Base-by-base conservation (phyloP, 352 stramenopile species). In the Stephanocyclus meneghinianus region DNA sequence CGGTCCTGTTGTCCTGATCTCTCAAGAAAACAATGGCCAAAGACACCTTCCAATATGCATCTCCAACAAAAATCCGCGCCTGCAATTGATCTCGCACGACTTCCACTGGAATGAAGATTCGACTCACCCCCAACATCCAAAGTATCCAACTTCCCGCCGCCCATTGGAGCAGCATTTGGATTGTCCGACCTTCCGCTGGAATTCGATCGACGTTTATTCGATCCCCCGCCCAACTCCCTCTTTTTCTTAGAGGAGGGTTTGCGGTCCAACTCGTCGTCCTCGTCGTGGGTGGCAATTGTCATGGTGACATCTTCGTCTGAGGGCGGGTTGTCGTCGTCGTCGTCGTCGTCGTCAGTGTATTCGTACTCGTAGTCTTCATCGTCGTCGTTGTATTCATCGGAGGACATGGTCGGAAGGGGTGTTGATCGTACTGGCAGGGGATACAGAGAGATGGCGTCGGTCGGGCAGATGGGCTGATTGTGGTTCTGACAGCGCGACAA, bases 291-390 rank as follows among this genome's bases (percentile, higher is more conserved):
- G 21, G 10, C n/a, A 26, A 51, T 61, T 50, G 55, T 44, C 48
- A 61, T 48, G 21, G 50, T 56, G 15, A 56, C 37, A 37, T 63
- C 51, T 48, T 65, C 50, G 18, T 50, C 35, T 2, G 40, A 60
- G 26, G 45, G 42, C 21, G 47, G 37, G 48, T 44, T 50, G 42
- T 56, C 35, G 37, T 55, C 51, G 15, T 56, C 64, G 21, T 56
- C 64, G 21, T 26, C 21, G 53, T 74, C 72, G 26, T 72, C 72
- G 21, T 79, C 72, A 45, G 53, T 74, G 72, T 79, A 79, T 79
- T 79, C 72, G 59, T 79, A 79, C 59, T 79, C 72, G 45, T 79
- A 79, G 30, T 79, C 72, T 68, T 79, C 72, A 2, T 79, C 72
- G 72, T 15, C 51, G 37, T 71, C 42, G 35, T 78, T 44, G 47